Base-by-base conservation (phyloP, 176 grass and related monocot species). In the Bolboschoenus planiculmis region DNA sequence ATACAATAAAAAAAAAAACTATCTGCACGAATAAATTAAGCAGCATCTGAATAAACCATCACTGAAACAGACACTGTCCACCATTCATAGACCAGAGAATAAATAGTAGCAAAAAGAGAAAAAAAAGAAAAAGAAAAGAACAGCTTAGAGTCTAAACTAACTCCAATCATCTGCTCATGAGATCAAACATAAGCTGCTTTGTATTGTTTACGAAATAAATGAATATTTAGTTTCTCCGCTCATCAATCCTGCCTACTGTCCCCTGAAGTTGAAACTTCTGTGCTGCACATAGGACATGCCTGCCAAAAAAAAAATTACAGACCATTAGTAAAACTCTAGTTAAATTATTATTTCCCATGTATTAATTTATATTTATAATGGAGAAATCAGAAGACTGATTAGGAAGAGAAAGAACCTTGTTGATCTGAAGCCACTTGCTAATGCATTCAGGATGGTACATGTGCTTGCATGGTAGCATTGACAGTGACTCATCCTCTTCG, bases 391-490 rank as follows among this genome's bases (percentile, higher is more conserved):
- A 18, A 33, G n/a, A 42, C 16, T 60, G 59, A 2, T 73, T 63
- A 60, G 68, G 58, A 81, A 90, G 71, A 47, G 37, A 77, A 64
- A 43, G 40, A 64, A 99, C 97, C 97, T 96, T 99, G 86, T 99
- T 99, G 90, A 99, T 95, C 86, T 99, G 89, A 78, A 99, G 91
- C 97, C 93, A 99, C 78, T 96, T 92, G 78, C 93, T 96, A 83
- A 99, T 96, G 86, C 97, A 99, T 57, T 95, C 93, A 24, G 87
- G 80, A 84, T 95, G 93, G 83, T 99, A 99, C 27, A 87, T 89
- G 72, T 99, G 96, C 36, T 95, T 95, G 91, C 96, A 99, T 44
- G 93, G 86, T 64, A 99, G 93, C 30, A 87, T 82, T 80, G 94
- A 81, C 84, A 99, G 90, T 61, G 89, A 91, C 86, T 99, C 96